Base-by-base conservation (phyloP, 805 yeast species). In the Cyberlindnera mississippiensis region DNA sequence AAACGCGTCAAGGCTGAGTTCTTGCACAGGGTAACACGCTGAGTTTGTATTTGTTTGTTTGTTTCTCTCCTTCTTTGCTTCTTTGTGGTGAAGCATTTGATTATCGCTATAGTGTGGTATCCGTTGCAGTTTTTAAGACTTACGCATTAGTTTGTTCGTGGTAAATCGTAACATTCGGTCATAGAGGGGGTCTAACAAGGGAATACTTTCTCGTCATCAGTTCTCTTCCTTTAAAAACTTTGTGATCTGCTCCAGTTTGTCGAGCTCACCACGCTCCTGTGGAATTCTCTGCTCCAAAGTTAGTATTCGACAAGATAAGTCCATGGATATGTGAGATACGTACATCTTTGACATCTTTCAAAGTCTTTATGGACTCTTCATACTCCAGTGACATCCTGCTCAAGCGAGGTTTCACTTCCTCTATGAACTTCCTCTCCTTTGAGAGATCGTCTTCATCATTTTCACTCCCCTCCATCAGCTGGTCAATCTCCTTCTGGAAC, bases 171-270 rank as follows among this genome's bases (percentile, higher is more conserved):
- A n/a, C n/a, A n/a, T n/a, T n/a, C n/a, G n/a, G 24, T 20, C 24
- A 20, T 20, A 20, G 9, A 20, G 24, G 24, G 24, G 24, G 24
- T 6, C 24, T 20, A 20, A 20, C 24, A 20, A n/a, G n/a, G 11
- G 16, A 18, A 14, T n/a, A n/a, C n/a, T n/a, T n/a, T n/a, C n/a
- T 3, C 16, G 8, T 13, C n/a, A 12, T 33, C 41, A 48, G 11
- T 44, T 37, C 33, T 52, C 42, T 14, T 48, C 48, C 16, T 38
- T 36, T 33, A 55, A 32, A 36, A 56, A 55, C 19, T 47, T 44
- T 9, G 63, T 46, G 6, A 65, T 48, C 28, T 57, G 57, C 15
- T 55, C 56, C 16, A 64, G 38, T 40, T 61, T 61, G 6, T 51
- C 52, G 9, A 61, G 34, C 18, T 59, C 57, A 2, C 49, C 42